Percentiles rank a stretch among this genome's conserved stretches.
phyloP scores from a whole-genome alignment of 495 filamentous ascomycete species.

The Penicillium argentinense region DNA sequence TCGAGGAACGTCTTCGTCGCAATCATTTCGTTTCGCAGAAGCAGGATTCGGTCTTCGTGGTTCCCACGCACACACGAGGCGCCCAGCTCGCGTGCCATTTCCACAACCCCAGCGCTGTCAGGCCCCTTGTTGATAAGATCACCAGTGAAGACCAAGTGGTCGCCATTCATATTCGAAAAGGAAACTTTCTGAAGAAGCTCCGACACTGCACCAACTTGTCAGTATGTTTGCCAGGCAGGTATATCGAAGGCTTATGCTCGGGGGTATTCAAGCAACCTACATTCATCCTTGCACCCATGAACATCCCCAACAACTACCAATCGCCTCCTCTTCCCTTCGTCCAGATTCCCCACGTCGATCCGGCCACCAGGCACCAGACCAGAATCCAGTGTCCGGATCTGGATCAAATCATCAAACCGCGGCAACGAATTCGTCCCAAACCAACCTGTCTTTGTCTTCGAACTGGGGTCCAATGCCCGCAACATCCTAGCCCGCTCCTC shows the following conservation, averaged over 20 bases:
- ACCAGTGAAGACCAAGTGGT: conserved; percentile 81
- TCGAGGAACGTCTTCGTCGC: conserved; percentile 12
- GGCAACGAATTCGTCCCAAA: conserved; percentile 52
- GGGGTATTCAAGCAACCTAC: conserved; percentile 37
- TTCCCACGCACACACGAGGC: conserved; percentile 88
- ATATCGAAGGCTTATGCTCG: background rate
- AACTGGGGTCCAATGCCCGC: conserved; percentile 34
- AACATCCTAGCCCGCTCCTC: conserved; percentile 38
- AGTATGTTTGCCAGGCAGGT: background rate
- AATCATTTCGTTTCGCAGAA: conserved; percentile 46
- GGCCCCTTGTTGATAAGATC: conserved; percentile 90
- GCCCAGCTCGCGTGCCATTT: conserved; percentile 63
- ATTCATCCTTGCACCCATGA: conserved; percentile 73
- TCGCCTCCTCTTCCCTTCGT: conserved; percentile 32
- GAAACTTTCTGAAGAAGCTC: conserved; percentile 64
- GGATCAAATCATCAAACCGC: conserved; percentile 48
- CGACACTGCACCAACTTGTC: conserved; percentile 44
- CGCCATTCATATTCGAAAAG: conserved; percentile 56
- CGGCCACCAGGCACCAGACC: conserved; percentile 28
- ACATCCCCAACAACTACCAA: conserved; percentile 86
- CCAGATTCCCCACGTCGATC: conserved; percentile 5
- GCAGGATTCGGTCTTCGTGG: conserved; percentile 82
- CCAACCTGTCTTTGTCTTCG: conserved; percentile 35
- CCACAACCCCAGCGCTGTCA: conserved; percentile 74
- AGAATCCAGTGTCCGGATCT: conserved; percentile 41